A percentile compares a stretch with the other conserved stretches of the same genome.
These are phyloP conservation scores for Ganoderma lingzhi DNA, from an alignment of 1,284 basidiomycete species.

Conservation along the genomic window DNA sequence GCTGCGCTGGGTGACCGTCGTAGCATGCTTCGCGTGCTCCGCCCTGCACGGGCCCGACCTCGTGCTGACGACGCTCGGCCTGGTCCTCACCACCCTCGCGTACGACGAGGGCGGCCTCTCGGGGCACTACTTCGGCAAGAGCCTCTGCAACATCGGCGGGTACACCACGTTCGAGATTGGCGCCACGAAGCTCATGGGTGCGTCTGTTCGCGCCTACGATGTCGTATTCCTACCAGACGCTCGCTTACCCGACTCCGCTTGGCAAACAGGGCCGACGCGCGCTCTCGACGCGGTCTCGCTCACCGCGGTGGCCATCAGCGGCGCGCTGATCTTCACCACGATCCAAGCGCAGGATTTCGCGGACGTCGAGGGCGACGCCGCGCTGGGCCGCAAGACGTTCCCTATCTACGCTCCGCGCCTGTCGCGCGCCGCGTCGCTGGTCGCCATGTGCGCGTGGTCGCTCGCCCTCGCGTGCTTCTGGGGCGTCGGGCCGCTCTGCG, in stretches of 20 bases:
- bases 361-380: constrained; percentile 44
- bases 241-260: background rate
- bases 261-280: constrained; percentile 25
- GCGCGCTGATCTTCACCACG: constrained; percentile 44
- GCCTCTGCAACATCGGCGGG: constrained; percentile 43
- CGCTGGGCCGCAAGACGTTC: constrained; percentile 42
- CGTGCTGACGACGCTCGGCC: constrained; percentile 34
- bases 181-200: constrained; percentile 42
- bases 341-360: constrained; percentile 47
- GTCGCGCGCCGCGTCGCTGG: constrained; percentile 39
- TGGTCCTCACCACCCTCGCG: constrained; percentile 39
- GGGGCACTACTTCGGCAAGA: constrained; percentile 40
- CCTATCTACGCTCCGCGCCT: constrained; percentile 43
- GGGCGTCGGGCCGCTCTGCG: constrained; percentile 31
- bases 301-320: constrained; percentile 39
- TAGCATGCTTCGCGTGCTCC: constrained; percentile 39
- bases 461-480: constrained; percentile 36
- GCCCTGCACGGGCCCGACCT: constrained; percentile 34
- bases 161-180: constrained; percentile 45
- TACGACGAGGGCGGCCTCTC: constrained; percentile 42
- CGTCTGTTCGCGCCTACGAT: constrained; percentile 16
- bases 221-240: background rate
- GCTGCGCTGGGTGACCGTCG: constrained; percentile 40
- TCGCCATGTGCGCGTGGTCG: constrained; percentile 41
- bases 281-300: constrained; percentile 34